A percentile compares a stretch with the other conserved stretches of the same genome.
phyloP scores from a whole-genome alignment of 768 basidiomycete genomes.

The Fomitopsis pulvina region DNA sequence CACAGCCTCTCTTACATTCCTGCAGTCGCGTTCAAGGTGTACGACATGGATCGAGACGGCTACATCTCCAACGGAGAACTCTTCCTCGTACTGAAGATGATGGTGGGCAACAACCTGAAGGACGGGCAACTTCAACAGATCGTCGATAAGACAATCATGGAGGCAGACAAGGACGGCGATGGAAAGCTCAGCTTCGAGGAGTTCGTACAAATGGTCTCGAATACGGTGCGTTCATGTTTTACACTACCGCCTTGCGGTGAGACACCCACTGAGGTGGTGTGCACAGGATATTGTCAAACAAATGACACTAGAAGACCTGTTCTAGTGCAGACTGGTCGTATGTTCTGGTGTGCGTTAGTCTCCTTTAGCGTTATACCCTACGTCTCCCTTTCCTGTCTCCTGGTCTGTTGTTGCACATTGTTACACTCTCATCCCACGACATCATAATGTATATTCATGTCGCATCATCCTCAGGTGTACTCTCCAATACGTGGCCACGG shows the following conservation, averaged over 20 bases:
- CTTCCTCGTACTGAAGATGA: constrained; percentile 98
- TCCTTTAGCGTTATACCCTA: constrained; percentile 1
- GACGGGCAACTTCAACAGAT: constrained; percentile 99
- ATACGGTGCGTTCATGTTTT: constrained; percentile 57
- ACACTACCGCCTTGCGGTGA: background rate
- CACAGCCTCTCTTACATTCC: background rate
- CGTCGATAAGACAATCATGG: constrained; percentile 99
- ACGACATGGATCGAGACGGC: constrained; percentile 96
- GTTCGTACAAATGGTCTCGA: constrained; percentile 94
- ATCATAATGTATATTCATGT: background rate
- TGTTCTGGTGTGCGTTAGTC: background rate
- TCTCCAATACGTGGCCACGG: no score
- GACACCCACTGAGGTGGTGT: background rate
- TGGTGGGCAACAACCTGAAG: constrained; percentile 99
- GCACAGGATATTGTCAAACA: constrained; percentile 94
- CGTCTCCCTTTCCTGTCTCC: background rate
- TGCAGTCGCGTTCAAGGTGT: constrained; percentile 99
- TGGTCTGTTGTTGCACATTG: background rate
- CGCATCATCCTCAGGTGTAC: background rate
- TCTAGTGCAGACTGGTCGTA: constrained; percentile 33
- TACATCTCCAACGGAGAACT: constrained; percentile 98
- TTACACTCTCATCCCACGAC: background rate
- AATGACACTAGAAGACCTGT: constrained; percentile 95
- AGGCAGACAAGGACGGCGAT: constrained; percentile 96
- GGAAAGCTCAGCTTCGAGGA: constrained; percentile 97